phyloP scores from a whole-genome alignment of 2,329 filamentous ascomycete genomes.

The Paraphaeosphaeria sporulosa region DNA sequence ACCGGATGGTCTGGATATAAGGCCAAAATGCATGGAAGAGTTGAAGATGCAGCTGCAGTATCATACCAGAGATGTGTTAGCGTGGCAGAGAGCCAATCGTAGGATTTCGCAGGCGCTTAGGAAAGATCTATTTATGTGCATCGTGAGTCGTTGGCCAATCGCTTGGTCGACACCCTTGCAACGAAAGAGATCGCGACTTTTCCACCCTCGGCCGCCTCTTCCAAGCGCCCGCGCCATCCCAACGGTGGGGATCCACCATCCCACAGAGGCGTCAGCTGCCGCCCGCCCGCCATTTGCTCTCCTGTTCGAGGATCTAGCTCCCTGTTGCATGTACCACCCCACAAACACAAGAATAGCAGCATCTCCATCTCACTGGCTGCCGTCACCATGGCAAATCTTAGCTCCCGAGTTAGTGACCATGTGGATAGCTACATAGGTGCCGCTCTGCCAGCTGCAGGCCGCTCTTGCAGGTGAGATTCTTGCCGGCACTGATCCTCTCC shows the following conservation, averaged over 20 bases:
- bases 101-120: slow-evolving; percentile 18
- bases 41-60: slow-evolving; percentile 10
- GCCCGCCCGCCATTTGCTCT: slow-evolving; percentile 28
- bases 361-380: slow-evolving; percentile 35
- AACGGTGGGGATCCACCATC: slow-evolving; percentile 17
- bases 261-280: slow-evolving; percentile 40
- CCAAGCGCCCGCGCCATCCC: slow-evolving; percentile 40
- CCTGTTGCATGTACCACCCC: slow-evolving; percentile 24
- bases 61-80: slow-evolving; percentile 7
- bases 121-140: slow-evolving; percentile 19
- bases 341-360: slow-evolving; percentile 39
- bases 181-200: slow-evolving; percentile 34
- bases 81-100: slow-evolving; percentile 14
- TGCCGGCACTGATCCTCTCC: slow-evolving; percentile 28
- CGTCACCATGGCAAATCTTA: slow-evolving; percentile 31
- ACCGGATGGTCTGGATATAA: background rate
- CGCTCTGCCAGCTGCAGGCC: slow-evolving; percentile 30
- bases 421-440: slow-evolving; percentile 45
- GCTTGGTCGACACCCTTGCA: slow-evolving; percentile 21
- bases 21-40: slow-evolving; percentile 12
- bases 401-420: slow-evolving; percentile 27
- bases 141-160: slow-evolving; percentile 29
- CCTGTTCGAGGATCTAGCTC: slow-evolving; percentile 32
- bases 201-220: slow-evolving; percentile 24
- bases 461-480: slow-evolving; percentile 29